Evolutionary conservation across 495 filamentous ascomycete species (phyloP).

Genomic region (Cercophora samala): DNA sequence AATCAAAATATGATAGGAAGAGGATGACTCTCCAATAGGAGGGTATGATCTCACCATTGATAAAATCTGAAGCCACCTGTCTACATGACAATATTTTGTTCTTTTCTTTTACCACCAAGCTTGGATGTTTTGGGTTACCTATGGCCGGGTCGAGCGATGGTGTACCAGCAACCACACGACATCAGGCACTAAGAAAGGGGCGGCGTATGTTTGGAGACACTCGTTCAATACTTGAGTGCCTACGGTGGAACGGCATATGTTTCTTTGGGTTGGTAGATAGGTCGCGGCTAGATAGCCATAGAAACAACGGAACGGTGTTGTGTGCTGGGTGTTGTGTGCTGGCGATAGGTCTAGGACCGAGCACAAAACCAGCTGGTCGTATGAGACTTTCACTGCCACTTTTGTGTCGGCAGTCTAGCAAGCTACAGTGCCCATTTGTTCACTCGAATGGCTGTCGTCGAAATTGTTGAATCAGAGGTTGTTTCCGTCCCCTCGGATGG

Average conservation of each 20-base stretch:
- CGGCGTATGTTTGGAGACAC: neutral
- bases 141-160: neutral
- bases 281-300: neutral
- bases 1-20: slow-evolving; percentile 57
- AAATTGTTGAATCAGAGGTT: neutral
- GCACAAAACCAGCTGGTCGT: neutral
- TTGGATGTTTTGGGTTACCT: neutral
- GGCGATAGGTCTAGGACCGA: neutral
- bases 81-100: slow-evolving; percentile 5
- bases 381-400: neutral
- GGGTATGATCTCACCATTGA: slow-evolving; percentile 54
- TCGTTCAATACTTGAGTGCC: neutral
- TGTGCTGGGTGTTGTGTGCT: neutral
- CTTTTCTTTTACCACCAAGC: neutral
- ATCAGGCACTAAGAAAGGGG: neutral
- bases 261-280: neutral
- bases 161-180: neutral
- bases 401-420: neutral
- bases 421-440: neutral
- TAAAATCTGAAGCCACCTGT: slow-evolving; percentile 52
- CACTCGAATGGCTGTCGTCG: too few relatives aligned
- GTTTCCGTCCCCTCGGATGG: too few relatives aligned
- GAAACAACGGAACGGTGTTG: too few relatives aligned
- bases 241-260: neutral
- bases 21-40: slow-evolving; percentile 48